Percentiles rank a stretch among this genome's conserved stretches.
phyloP scores from a whole-genome alignment of 2,329 filamentous ascomycete species.

The Raffaelea albimanens region DNA sequence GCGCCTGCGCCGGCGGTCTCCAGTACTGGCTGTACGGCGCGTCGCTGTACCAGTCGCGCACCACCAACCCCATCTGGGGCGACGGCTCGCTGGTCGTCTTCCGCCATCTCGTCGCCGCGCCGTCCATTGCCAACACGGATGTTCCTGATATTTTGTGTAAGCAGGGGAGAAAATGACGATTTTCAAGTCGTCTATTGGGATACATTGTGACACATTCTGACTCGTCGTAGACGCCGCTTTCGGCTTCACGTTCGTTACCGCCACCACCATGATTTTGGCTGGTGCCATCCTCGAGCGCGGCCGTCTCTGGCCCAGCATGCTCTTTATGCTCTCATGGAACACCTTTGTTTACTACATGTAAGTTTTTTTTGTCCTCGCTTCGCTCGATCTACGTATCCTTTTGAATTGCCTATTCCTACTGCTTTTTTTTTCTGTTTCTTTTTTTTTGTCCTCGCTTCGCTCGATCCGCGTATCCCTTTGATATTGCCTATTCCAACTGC shows the following conservation, averaged over 20 bases:
- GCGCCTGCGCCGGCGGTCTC: conserved; percentile 43
- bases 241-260: conserved; percentile 53
- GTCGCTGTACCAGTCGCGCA: conserved; percentile 50
- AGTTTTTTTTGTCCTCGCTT: too few species aligned
- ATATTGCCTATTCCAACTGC: too few species aligned
- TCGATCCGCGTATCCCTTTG: too few species aligned
- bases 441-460: too few species aligned
- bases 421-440: too few species aligned
- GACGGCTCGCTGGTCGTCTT: conserved; percentile 52
- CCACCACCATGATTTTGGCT: conserved; percentile 54
- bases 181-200: not conserved
- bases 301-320: conserved; percentile 51
- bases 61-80: conserved; percentile 54
- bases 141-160: conserved; percentile 49
- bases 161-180: not conserved
- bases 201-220: not conserved
- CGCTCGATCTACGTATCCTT: too few species aligned
- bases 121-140: conserved; percentile 45
- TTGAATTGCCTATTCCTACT: too few species aligned
- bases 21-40: conserved; percentile 58
- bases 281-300: conserved; percentile 51
- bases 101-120: conserved; percentile 49
- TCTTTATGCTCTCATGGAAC: conserved; percentile 55
- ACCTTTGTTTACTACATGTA: conserved; percentile 50
- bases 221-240: conserved; percentile 25